Conservation (phyloP, 345 rosid species). For the Viola odorata region DNA sequence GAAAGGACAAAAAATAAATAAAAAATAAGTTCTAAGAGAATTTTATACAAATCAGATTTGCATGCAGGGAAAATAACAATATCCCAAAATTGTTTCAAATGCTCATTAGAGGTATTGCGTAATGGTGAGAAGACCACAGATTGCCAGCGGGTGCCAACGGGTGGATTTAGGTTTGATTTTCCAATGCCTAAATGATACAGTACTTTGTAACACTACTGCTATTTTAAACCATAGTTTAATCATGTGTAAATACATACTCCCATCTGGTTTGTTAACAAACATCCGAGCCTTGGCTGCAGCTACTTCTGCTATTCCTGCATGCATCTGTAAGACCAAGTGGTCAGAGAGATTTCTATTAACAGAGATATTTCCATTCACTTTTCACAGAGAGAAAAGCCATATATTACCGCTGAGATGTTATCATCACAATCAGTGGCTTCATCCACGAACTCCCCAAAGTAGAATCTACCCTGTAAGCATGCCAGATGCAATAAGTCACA, state of each 20-base stretch:
- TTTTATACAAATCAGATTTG: background rate
- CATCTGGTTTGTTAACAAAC: slow-evolving; percentile 91
- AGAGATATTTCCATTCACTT: slow-evolving; percentile 1
- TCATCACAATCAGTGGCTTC: slow-evolving; percentile 68
- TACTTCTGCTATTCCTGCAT: slow-evolving; percentile 88
- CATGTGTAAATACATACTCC: slow-evolving; percentile 49
- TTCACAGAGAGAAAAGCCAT: slow-evolving; percentile 12
- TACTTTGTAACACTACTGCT: slow-evolving; percentile 2
- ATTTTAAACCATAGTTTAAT: slow-evolving; percentile 1
- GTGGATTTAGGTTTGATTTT: background rate
- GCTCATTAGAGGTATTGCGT: background rate
- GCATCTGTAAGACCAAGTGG: slow-evolving; percentile 51
- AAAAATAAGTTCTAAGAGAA: background rate
- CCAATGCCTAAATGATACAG: background rate
- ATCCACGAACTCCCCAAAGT: slow-evolving; percentile 70
- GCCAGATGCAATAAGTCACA: slow-evolving; percentile 7
- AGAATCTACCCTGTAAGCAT: slow-evolving; percentile 76
- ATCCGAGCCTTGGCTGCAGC: slow-evolving; percentile 97
- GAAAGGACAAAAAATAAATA: background rate
- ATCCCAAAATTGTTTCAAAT: too few species aligned
- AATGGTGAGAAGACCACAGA: too few species aligned
- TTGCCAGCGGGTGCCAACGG: too few species aligned
- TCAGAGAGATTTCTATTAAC: slow-evolving; percentile 21
- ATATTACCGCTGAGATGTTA: slow-evolving; percentile 57
- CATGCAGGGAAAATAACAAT: background rate